A percentile compares a stretch with the other conserved stretches of the same genome.
phyloP scores from a whole-genome alignment of 2,329 filamentous ascomycete genomes.

The Cephalotrichum gorgonifer region DNA sequence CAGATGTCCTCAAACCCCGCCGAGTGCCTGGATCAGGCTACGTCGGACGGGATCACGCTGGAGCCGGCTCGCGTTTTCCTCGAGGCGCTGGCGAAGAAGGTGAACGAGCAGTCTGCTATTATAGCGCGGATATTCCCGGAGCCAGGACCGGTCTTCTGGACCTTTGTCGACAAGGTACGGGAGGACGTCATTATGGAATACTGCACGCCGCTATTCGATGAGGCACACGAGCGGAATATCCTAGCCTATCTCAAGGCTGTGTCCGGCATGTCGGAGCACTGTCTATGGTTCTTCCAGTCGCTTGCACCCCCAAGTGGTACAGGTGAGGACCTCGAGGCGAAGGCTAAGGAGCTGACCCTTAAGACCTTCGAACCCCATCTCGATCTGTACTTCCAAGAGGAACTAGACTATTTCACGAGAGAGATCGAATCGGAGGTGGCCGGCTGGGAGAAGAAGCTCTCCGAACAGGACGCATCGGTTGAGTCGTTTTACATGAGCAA shows the following conservation, averaged over 20 bases:
- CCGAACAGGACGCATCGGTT: constrained; percentile 78
- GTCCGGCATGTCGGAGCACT: constrained; percentile 80
- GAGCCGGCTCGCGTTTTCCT: constrained; percentile 79
- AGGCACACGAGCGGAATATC: constrained; percentile 66
- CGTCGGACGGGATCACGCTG: constrained; percentile 59
- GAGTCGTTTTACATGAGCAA: constrained; percentile 96
- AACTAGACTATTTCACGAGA: constrained; percentile 74
- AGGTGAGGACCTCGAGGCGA: constrained; percentile 45
- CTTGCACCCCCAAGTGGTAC: constrained; percentile 57
- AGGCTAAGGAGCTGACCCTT: constrained; percentile 56
- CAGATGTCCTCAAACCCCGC: constrained; percentile 58
- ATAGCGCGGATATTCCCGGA: constrained; percentile 77
- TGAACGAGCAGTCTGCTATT: constrained; percentile 73
- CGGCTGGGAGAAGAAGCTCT: constrained; percentile 84
- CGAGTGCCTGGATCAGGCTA: constrained; percentile 67
- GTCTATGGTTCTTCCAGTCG: constrained; percentile 63
- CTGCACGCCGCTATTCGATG: constrained; percentile 74
- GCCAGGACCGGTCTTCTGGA: constrained; percentile 59
- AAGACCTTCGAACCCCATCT: constrained; percentile 83
- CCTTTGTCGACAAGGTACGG: constrained; percentile 70
- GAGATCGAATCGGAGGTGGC: constrained; percentile 68
- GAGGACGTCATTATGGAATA: constrained; percentile 84
- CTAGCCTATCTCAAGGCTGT: constrained; percentile 76
- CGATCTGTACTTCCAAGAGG: constrained; percentile 87
- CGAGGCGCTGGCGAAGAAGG: constrained; percentile 57